Percentiles rank a stretch among this genome's conserved stretches.
These are phyloP conservation scores for Phytopythium aichiense DNA, from an alignment of 352 stramenopile species.

Conservation along the genomic window DNA sequence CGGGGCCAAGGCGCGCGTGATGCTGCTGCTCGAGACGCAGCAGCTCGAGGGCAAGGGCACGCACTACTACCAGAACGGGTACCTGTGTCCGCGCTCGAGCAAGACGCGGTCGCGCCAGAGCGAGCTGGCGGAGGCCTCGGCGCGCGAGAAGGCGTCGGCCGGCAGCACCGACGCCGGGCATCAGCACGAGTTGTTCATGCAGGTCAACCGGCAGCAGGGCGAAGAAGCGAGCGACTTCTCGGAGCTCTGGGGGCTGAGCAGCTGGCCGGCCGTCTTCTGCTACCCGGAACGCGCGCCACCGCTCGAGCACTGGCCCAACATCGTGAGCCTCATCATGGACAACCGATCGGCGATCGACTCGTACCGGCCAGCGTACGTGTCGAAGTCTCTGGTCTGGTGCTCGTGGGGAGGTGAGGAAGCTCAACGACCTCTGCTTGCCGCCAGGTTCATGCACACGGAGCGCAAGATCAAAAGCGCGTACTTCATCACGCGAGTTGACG, in stretches of 20 bases:
- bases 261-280: constrained; percentile 80
- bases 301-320: constrained; percentile 81
- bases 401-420: not conserved
- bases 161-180: not conserved
- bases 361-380: constrained; percentile 45
- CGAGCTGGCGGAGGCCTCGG: constrained; percentile 21
- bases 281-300: constrained; percentile 61
- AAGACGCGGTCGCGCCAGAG: constrained; percentile 31
- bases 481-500: constrained; percentile 71
- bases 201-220: constrained; percentile 47
- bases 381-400: not conserved
- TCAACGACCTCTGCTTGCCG: constrained; percentile 1
- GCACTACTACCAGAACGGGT: constrained; percentile 75
- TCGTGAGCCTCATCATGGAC: constrained; percentile 87
- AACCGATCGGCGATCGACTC: constrained; percentile 54
- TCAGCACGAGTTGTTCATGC: constrained; percentile 46
- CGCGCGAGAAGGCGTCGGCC: constrained; percentile 11
- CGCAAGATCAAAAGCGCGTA: constrained; percentile 65
- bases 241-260: constrained; percentile 71
- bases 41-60: constrained; percentile 69
- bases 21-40: constrained; percentile 78
- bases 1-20: constrained; percentile 34
- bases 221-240: constrained; percentile 76
- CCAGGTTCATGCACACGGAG: constrained; percentile 64
- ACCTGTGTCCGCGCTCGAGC: constrained; percentile 62